These are phyloP conservation scores for Chrysosporium queenslandicum DNA, from an alignment of 2,329 filamentous ascomycete genomes.

Conservation along the genomic window DNA sequence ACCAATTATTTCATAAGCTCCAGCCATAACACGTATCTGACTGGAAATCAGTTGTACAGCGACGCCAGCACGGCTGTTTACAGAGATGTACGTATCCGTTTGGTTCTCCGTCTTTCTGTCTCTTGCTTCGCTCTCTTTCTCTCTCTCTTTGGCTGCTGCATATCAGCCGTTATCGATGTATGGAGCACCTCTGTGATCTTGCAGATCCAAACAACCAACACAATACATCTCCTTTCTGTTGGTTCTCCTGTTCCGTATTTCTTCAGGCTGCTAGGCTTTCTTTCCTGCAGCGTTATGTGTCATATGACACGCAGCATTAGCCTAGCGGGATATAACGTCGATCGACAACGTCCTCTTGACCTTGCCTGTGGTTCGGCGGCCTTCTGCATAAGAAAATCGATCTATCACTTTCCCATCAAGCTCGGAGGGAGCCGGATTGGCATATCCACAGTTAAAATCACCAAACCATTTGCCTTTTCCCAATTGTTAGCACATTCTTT, in stretches of 20 bases:
- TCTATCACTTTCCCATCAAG: constrained; percentile 2
- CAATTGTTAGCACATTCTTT: neutral
- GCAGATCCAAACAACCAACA: neutral
- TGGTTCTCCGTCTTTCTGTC: neutral
- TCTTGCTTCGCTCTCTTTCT: neutral
- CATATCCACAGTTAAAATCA: neutral
- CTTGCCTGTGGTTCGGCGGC: neutral
- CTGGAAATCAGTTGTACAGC: constrained; percentile 74
- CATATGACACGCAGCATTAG: constrained; percentile 4
- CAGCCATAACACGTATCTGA: constrained; percentile 88
- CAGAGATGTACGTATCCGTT: constrained; percentile 49
- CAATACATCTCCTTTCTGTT: neutral
- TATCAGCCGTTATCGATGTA: neutral
- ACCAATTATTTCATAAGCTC: constrained; percentile 91
- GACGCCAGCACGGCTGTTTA: constrained; percentile 70
- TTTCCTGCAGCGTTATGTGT: constrained; percentile 7
- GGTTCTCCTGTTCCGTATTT: neutral
- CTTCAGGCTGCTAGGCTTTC: constrained; percentile 1
- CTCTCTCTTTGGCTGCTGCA: neutral
- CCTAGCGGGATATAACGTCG: neutral
- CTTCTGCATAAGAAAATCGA: neutral
- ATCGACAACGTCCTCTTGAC: constrained; percentile 2
- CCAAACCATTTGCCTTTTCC: neutral
- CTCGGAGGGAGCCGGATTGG: constrained; percentile 10
- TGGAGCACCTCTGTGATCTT: neutral